Percentiles rank a stretch among this genome's conserved stretches.
Evolutionary conservation across 495 filamentous ascomycete genomes (phyloP).

Genomic region (Chaetomidium leptoderma): DNA sequence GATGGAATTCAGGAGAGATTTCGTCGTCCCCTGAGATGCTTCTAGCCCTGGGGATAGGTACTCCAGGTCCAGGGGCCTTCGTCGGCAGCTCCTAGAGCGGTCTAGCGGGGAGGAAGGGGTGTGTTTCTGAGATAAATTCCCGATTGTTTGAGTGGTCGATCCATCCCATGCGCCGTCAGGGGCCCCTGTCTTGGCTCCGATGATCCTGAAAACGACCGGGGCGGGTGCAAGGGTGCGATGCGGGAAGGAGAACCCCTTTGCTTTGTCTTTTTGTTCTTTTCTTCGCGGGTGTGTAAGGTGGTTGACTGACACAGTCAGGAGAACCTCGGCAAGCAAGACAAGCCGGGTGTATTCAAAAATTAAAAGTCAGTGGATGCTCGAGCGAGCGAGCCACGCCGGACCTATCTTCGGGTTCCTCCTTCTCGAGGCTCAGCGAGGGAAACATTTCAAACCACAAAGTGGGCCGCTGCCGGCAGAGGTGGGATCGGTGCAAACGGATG

Average conservation of each 20-base stretch:
- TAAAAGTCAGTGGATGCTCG: too few relatives aligned
- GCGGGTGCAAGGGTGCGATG: background rate
- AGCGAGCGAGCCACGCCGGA: background rate
- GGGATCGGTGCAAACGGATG: conserved; percentile 5
- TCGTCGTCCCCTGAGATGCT: background rate
- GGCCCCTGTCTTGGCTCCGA: conserved; percentile 1
- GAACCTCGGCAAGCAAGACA: too few relatives aligned
- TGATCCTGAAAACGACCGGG: background rate
- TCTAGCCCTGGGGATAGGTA: background rate
- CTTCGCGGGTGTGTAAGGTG: too few relatives aligned
- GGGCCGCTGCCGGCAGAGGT: conserved; percentile 7
- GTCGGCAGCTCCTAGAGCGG: conserved; percentile 12
- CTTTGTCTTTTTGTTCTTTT: background rate
- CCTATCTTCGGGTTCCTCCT: too few relatives aligned
- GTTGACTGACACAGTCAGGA: too few relatives aligned
- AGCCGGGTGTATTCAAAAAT: too few relatives aligned
- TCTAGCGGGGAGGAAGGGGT: conserved; percentile 13
- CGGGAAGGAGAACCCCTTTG: background rate
- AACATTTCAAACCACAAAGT: background rate
- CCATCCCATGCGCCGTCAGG: conserved; percentile 4
- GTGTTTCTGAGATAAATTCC: conserved; percentile 13
- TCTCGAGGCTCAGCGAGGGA: too few relatives aligned
- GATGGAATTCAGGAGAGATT: conserved; percentile 3
- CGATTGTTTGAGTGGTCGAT: conserved; percentile 14
- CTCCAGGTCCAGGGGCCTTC: conserved; percentile 12